phyloP scores from a whole-genome alignment of 2,329 filamentous ascomycete genomes.

The Didymosphaeria variabile region DNA sequence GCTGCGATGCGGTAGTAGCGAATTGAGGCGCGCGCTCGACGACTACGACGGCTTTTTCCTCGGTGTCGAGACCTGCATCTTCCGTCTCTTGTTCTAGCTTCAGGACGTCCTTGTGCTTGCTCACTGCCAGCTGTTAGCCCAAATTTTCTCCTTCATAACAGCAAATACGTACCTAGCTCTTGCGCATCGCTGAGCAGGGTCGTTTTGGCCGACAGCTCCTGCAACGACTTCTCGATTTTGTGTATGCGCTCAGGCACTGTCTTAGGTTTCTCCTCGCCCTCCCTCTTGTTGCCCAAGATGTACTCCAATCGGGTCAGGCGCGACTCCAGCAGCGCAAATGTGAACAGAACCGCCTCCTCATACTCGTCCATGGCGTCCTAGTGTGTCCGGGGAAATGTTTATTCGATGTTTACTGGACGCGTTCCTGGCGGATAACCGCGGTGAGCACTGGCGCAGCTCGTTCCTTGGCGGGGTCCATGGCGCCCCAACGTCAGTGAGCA shows the following conservation, averaged over 20 bases:
- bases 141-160: neutral
- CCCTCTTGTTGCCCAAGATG: slow-evolving; percentile 48
- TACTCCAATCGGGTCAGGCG: slow-evolving; percentile 56
- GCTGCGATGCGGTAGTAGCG: slow-evolving; percentile 53
- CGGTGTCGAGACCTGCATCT: slow-evolving; percentile 30
- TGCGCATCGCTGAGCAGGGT: slow-evolving; percentile 51
- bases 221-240: slow-evolving; percentile 48
- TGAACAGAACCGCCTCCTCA: slow-evolving; percentile 52
- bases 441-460: slow-evolving; percentile 26
- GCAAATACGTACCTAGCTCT: slow-evolving; percentile 43
- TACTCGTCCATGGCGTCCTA: slow-evolving; percentile 46
- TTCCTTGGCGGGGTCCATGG: slow-evolving; percentile 11
- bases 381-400: slow-evolving; percentile 21
- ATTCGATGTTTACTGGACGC: slow-evolving; percentile 17
- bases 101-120: slow-evolving; percentile 53
- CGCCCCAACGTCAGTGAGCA: slow-evolving; percentile 26
- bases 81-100: slow-evolving; percentile 29
- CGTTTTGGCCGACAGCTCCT: slow-evolving; percentile 52
- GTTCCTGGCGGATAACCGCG: slow-evolving; percentile 7
- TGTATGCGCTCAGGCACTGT: slow-evolving; percentile 48
- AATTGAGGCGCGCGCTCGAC: slow-evolving; percentile 56
- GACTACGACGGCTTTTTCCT: slow-evolving; percentile 49
- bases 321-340: slow-evolving; percentile 55
- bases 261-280: slow-evolving; percentile 33
- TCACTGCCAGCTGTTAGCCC: slow-evolving; percentile 42